These are phyloP conservation scores for Ophiostoma perfectum DNA, from an alignment of 2,329 filamentous ascomycete species.

Conservation along the genomic window DNA sequence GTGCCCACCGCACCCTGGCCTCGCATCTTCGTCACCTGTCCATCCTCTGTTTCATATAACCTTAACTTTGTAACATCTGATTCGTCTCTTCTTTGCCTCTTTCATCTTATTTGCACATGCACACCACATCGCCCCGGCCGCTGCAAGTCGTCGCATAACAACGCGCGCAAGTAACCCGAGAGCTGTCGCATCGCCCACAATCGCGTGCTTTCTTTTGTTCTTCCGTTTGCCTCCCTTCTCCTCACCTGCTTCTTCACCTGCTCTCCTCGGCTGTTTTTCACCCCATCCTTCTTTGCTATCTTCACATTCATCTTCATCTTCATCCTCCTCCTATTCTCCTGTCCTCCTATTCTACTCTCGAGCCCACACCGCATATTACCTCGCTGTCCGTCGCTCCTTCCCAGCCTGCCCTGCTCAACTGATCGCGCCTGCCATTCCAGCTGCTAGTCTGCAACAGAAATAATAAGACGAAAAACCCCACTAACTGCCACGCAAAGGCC, in stretches of 20 bases:
- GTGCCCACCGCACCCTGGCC: not conserved
- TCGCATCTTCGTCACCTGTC: not conserved
- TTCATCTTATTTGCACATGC: not conserved
- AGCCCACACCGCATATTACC: not conserved
- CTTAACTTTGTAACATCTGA: not conserved
- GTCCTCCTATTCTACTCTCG: not conserved
- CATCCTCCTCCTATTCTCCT: not conserved
- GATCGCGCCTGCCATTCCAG: conserved; percentile 2
- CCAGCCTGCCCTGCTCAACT: not conserved
- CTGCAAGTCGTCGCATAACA: not conserved
- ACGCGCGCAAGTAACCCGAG: not conserved
- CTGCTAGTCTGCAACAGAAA: not conserved
- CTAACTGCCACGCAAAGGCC: not conserved
- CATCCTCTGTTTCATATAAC: not conserved
- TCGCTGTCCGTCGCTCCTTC: conserved; percentile 2
- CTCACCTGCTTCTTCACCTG: not conserved
- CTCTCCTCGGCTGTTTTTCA: not conserved
- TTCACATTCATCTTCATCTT: not conserved
- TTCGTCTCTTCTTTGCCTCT: not conserved
- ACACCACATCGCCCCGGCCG: not conserved
- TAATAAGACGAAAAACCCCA: not conserved
- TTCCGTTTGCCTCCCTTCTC: not conserved
- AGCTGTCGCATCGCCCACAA: not conserved
- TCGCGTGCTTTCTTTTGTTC: conserved; percentile 2
- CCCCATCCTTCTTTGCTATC: not conserved